Conservation (phyloP, 139 green algal genomes). For the Chlorella sorokiniana region DNA sequence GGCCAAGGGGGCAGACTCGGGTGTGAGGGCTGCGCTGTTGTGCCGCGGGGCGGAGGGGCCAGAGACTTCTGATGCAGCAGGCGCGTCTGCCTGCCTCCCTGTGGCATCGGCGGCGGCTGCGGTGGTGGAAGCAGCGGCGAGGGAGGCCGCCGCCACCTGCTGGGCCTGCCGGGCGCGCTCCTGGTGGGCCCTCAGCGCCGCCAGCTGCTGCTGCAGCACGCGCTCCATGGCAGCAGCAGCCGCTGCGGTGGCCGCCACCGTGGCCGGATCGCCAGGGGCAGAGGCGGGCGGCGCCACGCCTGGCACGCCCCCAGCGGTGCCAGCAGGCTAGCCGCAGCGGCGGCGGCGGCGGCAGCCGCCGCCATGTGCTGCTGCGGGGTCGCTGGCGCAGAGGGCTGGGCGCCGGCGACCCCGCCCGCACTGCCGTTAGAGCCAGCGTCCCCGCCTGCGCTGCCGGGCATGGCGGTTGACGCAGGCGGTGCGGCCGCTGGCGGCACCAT, state of each 20-base stretch:
- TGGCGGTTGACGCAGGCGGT: neutral
- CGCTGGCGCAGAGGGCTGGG: constrained; percentile 1
- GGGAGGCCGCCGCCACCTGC: neutral
- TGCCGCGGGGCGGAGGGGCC: constrained; percentile 22
- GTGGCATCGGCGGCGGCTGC: neutral
- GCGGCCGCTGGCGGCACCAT: constrained; percentile 34
- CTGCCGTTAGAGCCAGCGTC: neutral
- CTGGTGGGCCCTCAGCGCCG: constrained; percentile 15
- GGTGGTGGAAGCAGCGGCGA: neutral
- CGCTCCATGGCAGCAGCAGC: constrained; percentile 22
- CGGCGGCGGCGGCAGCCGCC: constrained; percentile 47
- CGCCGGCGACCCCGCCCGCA: neutral
- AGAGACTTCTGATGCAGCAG: constrained; percentile 35
- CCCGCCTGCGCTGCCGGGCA: neutral
- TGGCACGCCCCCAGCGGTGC: constrained; percentile 22
- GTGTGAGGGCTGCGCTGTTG: too few species aligned
- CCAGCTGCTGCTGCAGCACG: constrained; percentile 26
- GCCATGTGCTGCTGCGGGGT: constrained; percentile 40
- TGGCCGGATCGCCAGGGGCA: neutral
- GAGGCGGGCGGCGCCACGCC: constrained; percentile 1
- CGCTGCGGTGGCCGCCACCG: constrained; percentile 1
- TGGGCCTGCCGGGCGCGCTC: constrained; percentile 19
- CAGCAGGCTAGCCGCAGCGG: constrained; percentile 47
- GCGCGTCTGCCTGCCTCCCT: too few species aligned
- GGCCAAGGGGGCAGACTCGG: too few species aligned